Base-by-base conservation (phyloP, 305 asterid genomes). In the Nicotiana rustica region DNA sequence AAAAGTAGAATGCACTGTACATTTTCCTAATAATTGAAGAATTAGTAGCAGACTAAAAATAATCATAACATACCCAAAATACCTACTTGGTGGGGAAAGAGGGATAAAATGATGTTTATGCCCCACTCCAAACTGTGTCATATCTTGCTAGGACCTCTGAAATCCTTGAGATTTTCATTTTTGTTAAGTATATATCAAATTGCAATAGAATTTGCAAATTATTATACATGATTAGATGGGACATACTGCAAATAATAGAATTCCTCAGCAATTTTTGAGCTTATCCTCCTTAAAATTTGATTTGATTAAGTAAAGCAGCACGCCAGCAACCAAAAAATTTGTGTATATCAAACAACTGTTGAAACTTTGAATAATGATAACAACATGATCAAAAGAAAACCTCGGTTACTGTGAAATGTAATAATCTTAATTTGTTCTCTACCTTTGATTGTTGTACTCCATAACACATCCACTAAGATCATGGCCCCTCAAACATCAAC, bases 291-390 rank as follows among this genome's bases (percentile, higher is more conserved):
- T 60, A 25, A 61, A 44, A 62, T 0, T 61, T 77, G 71, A 29
- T 86, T 75, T n/a, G 31, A 81, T 78, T 44, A 70, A 65, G 61
- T 52, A 56, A 57, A 4, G 57, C 35, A 62, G n/a, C 77, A 71
- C 68, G 18, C 80, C 52, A 69, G 69, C 66, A 67, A 36, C 31
- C 31, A 44, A 49, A 68, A 44, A 56, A 67, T 81, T 81, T 56
- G 52, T 59, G 14, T 29, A 8, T n/a, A 69, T 38, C 86, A 68
- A 38, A 76, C 21, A 79, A 77, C 83, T 78, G 55, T 83, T 83
- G 88, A 83, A 87, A 83, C 82, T 85, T 85, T 80, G 90, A 83
- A 85, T 79, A 83, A 87, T 87, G 76, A 85, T 87, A 82, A 70
- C 70, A 67, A 85, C 69, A 83, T 87, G 85, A 85, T 85, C 70